Conservation (phyloP, 1,284 basidiomycete genomes). For the Apiotrichum akiyoshidainum region DNA sequence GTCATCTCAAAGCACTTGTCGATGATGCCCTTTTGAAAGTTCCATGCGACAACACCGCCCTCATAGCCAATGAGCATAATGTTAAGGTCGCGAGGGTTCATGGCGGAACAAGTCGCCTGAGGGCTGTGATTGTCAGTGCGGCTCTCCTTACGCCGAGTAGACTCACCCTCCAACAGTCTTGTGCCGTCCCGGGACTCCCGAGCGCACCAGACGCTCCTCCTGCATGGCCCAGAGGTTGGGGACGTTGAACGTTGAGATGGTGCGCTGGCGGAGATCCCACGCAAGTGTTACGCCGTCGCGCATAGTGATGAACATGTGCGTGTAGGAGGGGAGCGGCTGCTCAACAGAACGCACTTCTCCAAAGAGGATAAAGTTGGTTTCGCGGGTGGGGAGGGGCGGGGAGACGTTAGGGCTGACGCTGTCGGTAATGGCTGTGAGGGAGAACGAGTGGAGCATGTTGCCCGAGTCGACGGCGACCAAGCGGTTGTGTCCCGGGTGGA, state of each 20-base stretch:
- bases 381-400: constrained; percentile 37
- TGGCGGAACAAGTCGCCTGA: constrained; percentile 55
- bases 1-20: constrained; percentile 65
- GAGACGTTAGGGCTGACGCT: constrained; percentile 29
- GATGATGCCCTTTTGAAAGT: constrained; percentile 65
- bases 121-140: constrained; percentile 2
- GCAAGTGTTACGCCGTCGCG: constrained; percentile 54
- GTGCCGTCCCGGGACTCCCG: constrained; percentile 57
- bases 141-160: constrained; percentile 3
- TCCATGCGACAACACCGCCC: constrained; percentile 70
- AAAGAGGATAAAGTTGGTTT: constrained; percentile 32
- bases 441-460: constrained; percentile 42
- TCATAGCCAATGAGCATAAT: constrained; percentile 76
- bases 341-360: constrained; percentile 38
- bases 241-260: constrained; percentile 62
- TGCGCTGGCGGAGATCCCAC: constrained; percentile 65
- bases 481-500: constrained; percentile 46
- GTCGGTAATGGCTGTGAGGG: constrained; percentile 38
- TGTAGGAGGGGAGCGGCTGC: constrained; percentile 41
- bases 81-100: constrained; percentile 78
- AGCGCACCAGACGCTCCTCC: constrained; percentile 63
- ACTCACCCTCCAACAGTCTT: constrained; percentile 52
- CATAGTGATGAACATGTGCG: constrained; percentile 47
- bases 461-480: constrained; percentile 43
- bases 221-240: constrained; percentile 73